These are phyloP conservation scores for Myxozyma geophila DNA, from an alignment of 805 yeast genomes.

Conservation along the genomic window DNA sequence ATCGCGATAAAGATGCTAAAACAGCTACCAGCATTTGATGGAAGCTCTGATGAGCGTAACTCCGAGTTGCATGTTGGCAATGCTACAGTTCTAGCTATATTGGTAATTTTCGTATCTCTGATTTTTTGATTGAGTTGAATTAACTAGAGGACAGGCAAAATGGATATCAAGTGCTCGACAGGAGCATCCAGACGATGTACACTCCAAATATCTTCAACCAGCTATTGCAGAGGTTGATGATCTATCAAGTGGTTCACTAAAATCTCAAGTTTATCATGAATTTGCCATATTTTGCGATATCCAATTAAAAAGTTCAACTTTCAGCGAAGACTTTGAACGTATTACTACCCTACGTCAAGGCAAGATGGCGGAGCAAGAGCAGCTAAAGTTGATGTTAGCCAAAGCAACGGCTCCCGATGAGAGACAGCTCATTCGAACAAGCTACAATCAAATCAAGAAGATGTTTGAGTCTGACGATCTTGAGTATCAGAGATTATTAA, in stretches of 20 bases:
- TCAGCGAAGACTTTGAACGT: slow-evolving; percentile 53
- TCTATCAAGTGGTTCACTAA: slow-evolving; percentile 46
- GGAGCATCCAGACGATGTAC: slow-evolving; percentile 64
- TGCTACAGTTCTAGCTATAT: slow-evolving; percentile 19
- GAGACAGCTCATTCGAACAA: slow-evolving; percentile 55
- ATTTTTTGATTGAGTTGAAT: background rate
- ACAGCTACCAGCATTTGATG: slow-evolving; percentile 23
- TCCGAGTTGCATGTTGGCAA: slow-evolving; percentile 17
- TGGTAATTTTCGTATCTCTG: slow-evolving; percentile 14
- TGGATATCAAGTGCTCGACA: slow-evolving; percentile 78
- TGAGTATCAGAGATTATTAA: slow-evolving; percentile 50
- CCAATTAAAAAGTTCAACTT: slow-evolving; percentile 56
- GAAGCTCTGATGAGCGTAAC: background rate
- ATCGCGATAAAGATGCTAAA: slow-evolving; percentile 62
- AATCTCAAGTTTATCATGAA: slow-evolving; percentile 52
- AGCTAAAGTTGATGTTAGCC: slow-evolving; percentile 55
- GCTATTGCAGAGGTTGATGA: slow-evolving; percentile 43
- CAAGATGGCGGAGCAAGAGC: slow-evolving; percentile 44
- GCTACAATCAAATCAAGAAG: slow-evolving; percentile 26
- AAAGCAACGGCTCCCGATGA: slow-evolving; percentile 54
- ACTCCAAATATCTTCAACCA: slow-evolving; percentile 60
- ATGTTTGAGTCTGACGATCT: slow-evolving; percentile 55
- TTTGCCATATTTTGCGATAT: slow-evolving; percentile 76
- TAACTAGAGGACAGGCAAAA: slow-evolving; percentile 46
- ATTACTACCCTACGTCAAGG: slow-evolving; percentile 45